Conservation (phyloP, 1,139 yeast species). For the Blastobotrys petasosporus region DNA sequence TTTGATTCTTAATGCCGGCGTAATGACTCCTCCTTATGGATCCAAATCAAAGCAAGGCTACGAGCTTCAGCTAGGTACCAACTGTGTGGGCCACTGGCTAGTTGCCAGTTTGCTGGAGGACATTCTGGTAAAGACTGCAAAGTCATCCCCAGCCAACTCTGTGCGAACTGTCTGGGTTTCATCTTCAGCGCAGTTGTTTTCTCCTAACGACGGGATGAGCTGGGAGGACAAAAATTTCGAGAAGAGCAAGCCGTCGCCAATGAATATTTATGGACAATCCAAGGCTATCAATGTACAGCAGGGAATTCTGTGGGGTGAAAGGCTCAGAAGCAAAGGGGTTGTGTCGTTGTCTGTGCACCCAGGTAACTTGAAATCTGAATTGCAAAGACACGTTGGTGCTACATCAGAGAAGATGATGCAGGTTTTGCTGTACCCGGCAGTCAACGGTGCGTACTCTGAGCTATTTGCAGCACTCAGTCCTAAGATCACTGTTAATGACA, state of each 20-base stretch:
- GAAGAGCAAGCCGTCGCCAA: slow-evolving; percentile 1
- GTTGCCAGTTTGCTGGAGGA: slow-evolving; percentile 46
- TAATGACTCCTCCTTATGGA: slow-evolving; percentile 40
- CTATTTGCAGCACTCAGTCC: slow-evolving; percentile 40
- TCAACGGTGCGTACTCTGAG: slow-evolving; percentile 41
- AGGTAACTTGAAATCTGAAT: slow-evolving; percentile 40
- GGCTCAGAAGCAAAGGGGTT: slow-evolving; percentile 35
- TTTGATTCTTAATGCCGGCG: slow-evolving; percentile 39
- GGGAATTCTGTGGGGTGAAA: slow-evolving; percentile 40
- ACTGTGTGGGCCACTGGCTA: slow-evolving; percentile 46
- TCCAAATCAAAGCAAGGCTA: slow-evolving; percentile 39
- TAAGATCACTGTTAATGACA: slow-evolving; percentile 29
- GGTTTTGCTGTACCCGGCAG: slow-evolving; percentile 9
- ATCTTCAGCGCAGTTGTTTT: slow-evolving; percentile 15
- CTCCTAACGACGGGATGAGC: slow-evolving; percentile 22
- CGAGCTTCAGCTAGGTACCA: slow-evolving; percentile 48
- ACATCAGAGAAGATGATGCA: neutral
- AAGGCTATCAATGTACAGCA: slow-evolving; percentile 44
- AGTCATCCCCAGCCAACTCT: slow-evolving; percentile 11
- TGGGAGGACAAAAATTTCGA: slow-evolving; percentile 8
- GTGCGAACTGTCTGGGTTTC: slow-evolving; percentile 45
- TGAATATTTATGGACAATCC: slow-evolving; percentile 40
- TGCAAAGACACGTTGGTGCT: slow-evolving; percentile 32
- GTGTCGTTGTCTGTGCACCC: slow-evolving; percentile 44
- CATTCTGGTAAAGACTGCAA: slow-evolving; percentile 36